Conservation (phyloP, 768 basidiomycete species). For the Pleurotus sapidus region DNA sequence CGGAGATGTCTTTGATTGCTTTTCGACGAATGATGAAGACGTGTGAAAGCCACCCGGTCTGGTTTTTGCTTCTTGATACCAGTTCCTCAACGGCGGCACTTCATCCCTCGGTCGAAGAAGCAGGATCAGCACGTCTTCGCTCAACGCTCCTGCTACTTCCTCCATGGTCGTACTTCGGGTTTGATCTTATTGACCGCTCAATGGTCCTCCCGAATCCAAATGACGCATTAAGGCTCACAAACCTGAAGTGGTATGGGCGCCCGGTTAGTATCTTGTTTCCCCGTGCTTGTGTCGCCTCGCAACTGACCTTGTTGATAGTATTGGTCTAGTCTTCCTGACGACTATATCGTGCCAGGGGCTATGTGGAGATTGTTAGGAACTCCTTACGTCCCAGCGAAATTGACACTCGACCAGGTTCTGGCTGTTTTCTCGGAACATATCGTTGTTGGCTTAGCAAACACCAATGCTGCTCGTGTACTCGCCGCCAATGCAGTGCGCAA, state of each 20-base stretch:
- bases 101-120: no score
- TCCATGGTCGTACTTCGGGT: slow-evolving; percentile 6
- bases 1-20: slow-evolving; percentile 3
- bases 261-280: neutral
- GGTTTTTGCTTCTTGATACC: slow-evolving; percentile 7
- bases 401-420: no score
- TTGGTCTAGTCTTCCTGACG: no score
- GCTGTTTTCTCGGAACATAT: no score
- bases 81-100: neutral
- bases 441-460: no score
- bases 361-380: no score
- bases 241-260: slow-evolving; percentile 9
- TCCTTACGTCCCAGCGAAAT: no score
- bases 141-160: neutral
- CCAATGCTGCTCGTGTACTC: neutral
- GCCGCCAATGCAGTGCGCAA: slow-evolving; percentile 4
- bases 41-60: neutral
- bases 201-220: neutral
- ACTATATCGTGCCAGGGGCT: no score
- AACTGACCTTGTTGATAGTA: no score
- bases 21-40: slow-evolving; percentile 9
- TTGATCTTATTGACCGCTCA: slow-evolving; percentile 1
- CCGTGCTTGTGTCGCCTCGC: no score
- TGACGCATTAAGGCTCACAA: neutral
- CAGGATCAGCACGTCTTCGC: neutral